phyloP scores from a whole-genome alignment of 306 rosid species.

The Canavalia gladiata region DNA sequence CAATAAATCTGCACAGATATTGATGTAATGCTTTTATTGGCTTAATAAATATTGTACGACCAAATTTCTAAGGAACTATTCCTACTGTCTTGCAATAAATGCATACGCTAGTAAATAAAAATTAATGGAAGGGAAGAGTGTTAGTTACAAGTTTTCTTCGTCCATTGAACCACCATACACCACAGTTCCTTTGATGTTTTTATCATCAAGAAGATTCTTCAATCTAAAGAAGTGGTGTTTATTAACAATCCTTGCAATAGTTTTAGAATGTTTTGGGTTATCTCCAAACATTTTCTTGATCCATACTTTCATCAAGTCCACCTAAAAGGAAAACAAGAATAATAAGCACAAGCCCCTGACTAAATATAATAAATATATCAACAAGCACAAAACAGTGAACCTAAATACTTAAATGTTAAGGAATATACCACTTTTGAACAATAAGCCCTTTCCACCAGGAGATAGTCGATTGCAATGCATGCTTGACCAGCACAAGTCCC shows the following conservation, averaged over 20 bases:
- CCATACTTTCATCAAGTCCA: slow-evolving; percentile 61
- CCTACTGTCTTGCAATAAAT: background rate
- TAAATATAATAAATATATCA: background rate
- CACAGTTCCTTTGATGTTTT: slow-evolving; percentile 58
- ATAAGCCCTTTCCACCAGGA: slow-evolving; percentile 65
- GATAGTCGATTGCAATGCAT: slow-evolving; percentile 75
- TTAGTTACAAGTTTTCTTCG: slow-evolving; percentile 70
- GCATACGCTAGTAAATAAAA: background rate
- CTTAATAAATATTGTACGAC: background rate
- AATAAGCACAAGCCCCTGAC: background rate
- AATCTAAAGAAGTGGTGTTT: slow-evolving; percentile 68
- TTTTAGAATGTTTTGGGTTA: slow-evolving; percentile 57
- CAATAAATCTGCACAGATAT: slow-evolving; percentile 68
- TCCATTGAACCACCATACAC: slow-evolving; percentile 77
- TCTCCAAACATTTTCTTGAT: slow-evolving; percentile 72
- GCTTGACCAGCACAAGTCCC: slow-evolving; percentile 88
- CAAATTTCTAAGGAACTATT: background rate
- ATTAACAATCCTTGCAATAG: slow-evolving; percentile 70
- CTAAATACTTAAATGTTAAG: background rate
- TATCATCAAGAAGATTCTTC: slow-evolving; percentile 61
- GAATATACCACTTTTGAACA: slow-evolving; percentile 59
- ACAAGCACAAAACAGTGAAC: background rate
- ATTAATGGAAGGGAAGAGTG: background rate
- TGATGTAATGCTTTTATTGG: background rate
- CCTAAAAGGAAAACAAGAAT: slow-evolving; percentile 51